Conservation (phyloP, 2,329 filamentous ascomycete genomes). For the Trichoderma aggressivum region DNA sequence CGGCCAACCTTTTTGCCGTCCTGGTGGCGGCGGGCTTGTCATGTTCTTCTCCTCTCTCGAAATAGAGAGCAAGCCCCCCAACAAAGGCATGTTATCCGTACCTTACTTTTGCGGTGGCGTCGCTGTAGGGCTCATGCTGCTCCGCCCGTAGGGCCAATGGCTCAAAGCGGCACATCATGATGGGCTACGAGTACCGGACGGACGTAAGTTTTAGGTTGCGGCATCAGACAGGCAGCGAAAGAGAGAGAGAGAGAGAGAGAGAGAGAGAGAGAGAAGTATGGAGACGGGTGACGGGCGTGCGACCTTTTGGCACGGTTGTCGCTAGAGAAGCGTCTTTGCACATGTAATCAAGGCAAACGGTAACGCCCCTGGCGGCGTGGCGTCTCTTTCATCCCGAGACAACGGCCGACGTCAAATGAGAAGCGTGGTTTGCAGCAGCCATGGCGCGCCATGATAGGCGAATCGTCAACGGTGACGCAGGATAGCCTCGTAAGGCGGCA, state of each 20-base stretch:
- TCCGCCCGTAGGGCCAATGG: constrained; percentile 17
- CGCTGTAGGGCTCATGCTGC: constrained; percentile 11
- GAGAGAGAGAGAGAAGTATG: neutral
- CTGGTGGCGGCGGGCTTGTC: neutral
- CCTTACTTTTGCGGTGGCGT: constrained; percentile 8
- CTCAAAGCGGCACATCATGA: constrained; percentile 15
- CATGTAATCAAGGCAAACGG: constrained; percentile 8
- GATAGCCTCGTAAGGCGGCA: constrained; percentile 18
- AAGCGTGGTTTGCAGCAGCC: constrained; percentile 1
- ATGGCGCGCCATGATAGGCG: constrained; percentile 13
- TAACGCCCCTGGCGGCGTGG: constrained; percentile 17
- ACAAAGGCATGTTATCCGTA: neutral
- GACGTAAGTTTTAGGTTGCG: constrained; percentile 10
- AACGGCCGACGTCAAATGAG: constrained; percentile 18
- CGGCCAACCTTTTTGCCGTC: neutral
- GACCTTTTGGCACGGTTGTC: neutral
- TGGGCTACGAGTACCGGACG: constrained; percentile 2
- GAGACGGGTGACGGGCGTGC: neutral
- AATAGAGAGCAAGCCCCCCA: neutral
- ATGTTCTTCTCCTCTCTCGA: neutral
- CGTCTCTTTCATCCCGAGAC: constrained; percentile 17
- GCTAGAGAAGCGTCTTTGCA: neutral
- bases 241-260: neutral
- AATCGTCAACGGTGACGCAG: constrained; percentile 7
- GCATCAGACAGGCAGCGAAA: neutral